These are phyloP conservation scores for Pterocarpus santalinus DNA, from an alignment of 306 rosid species.

Conservation along the genomic window DNA sequence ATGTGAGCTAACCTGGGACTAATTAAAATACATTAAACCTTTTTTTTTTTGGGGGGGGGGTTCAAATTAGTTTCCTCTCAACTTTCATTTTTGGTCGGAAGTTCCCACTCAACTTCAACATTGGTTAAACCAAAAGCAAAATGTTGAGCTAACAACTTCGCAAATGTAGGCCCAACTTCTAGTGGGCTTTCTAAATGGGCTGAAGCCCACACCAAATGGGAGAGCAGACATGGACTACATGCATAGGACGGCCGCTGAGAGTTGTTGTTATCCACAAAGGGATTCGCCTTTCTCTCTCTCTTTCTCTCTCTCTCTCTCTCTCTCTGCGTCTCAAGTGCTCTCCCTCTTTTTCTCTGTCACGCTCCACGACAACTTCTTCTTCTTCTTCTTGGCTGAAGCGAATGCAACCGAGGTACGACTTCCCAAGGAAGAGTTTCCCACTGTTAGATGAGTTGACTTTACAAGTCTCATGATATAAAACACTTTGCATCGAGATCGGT, in stretches of 20 bases:
- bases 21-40: too few species aligned
- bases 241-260: too few species aligned
- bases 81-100: too few species aligned
- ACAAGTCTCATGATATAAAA: background rate
- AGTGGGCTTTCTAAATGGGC: background rate
- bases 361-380: background rate
- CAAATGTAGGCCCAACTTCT: background rate
- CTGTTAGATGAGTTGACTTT: background rate
- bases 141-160: too few species aligned
- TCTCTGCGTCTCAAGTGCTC: background rate
- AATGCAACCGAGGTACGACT: slow-evolving; percentile 42
- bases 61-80: too few species aligned
- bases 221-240: too few species aligned
- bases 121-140: too few species aligned
- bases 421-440: background rate
- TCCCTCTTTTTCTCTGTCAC: background rate
- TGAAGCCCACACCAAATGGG: background rate
- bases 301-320: background rate
- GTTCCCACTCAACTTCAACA: too few species aligned
- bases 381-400: background rate
- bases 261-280: background rate
- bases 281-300: too few species aligned
- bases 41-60: too few species aligned
- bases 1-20: too few species aligned
- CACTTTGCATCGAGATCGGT: background rate